phyloP scores from a whole-genome alignment of 2,329 filamentous ascomycete species.

The Claviceps monticola region DNA sequence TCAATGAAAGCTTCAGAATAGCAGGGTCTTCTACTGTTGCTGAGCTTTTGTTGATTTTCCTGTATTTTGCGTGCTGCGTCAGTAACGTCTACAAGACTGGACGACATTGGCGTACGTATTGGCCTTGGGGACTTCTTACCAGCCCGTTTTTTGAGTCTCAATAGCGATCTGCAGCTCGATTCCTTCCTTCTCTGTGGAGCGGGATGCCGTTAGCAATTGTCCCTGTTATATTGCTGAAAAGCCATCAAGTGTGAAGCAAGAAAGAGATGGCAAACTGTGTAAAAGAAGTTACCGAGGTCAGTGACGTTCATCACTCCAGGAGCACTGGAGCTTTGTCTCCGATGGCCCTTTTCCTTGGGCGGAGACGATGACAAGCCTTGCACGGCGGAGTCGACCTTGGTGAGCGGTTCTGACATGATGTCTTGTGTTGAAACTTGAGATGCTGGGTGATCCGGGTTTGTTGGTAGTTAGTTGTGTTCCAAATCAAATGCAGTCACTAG shows the following conservation, averaged over 20 bases:
- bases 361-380: conserved; percentile 60
- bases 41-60: conserved; percentile 89
- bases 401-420: conserved; percentile 42
- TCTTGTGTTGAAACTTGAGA: not conserved
- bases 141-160: conserved; percentile 79
- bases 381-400: conserved; percentile 86
- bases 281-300: conserved; percentile 58
- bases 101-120: too few species aligned
- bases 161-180: conserved; percentile 59
- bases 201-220: not conserved
- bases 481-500: too few species aligned
- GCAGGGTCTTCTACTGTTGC: conserved; percentile 68
- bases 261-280: not conserved
- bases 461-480: too few species aligned
- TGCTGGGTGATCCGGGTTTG: not conserved
- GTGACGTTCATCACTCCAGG: conserved; percentile 61
- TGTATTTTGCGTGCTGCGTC: conserved; percentile 20
- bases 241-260: not conserved
- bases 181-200: conserved; percentile 51
- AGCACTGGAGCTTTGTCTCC: conserved; percentile 58
- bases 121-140: conserved; percentile 40
- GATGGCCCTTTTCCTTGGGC: conserved; percentile 50
- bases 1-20: conserved; percentile 67
- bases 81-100: not conserved
- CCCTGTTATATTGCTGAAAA: too few species aligned